Evolutionary conservation across 2,329 filamentous ascomycete species (phyloP), one percentile per base, ranked within the genome.

Genomic region (Aspergillus japonicus): DNA sequence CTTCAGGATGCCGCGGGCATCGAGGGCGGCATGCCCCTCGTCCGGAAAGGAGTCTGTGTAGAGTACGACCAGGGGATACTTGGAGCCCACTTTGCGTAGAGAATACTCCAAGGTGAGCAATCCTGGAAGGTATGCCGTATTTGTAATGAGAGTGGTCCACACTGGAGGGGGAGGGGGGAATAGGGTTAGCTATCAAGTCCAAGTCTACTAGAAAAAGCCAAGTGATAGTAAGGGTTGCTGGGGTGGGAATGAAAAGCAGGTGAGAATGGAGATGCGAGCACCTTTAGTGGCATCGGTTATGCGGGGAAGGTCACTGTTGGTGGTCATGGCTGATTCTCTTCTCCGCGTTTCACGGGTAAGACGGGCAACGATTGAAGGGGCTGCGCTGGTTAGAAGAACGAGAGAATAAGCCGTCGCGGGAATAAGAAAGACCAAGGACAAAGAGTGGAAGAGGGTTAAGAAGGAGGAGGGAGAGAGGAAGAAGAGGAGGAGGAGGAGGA

Each of bases 111-210:
- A 88, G 1, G 90, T 92, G 58, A 96, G 82, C 51, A 96, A 87
- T 47, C 92, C 92, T 6, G 89, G 83, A 59, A 96, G 87, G 76
- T 96, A 96, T 68, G 83, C 82, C 52, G 86, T 87, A 77, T 95
- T 96, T 60, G 92, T 96, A 73, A 96, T 92, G 65, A 96, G 83
- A 10, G 88, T 90, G 24, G 90, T 91, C 91, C 91, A 96, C 72
- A 94, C 91, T 91, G 44, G n/a, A 16, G 8, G 26, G 16, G 26
- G 26, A 8, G 7, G 26, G 7, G 26, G 26, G 26, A 8, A 29
- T 29, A 12, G 11, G 26, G 24, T 55, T 23, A 55, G 53, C 53
- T 21, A 23, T 55, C 7, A 8, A 19, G 14, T 16, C 10, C 16
- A 33, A 44, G 19, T 29, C 26, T 29, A 10, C 7, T 29, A 29